Conservation (phyloP, 2,329 filamentous ascomycete species). For the Hymenoscyphus salicellus region DNA sequence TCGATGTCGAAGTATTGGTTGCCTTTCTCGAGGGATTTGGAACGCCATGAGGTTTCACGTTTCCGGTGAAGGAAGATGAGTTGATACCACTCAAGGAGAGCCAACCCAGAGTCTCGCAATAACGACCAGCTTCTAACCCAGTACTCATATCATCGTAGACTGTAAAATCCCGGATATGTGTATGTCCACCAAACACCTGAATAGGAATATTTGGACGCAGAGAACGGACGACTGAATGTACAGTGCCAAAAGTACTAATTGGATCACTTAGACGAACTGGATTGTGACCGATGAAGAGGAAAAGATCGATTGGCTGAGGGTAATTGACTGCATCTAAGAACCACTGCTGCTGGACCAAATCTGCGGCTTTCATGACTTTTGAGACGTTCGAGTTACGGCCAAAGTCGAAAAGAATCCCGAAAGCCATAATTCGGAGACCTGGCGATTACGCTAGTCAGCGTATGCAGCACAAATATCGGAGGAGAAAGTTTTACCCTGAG, state of each 20-base stretch:
- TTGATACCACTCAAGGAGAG: constrained; percentile 69
- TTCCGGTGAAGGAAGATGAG: constrained; percentile 24
- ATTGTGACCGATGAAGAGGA: constrained; percentile 80
- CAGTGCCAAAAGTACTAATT: constrained; percentile 70
- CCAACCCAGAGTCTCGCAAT: constrained; percentile 92
- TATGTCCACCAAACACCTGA: constrained; percentile 83
- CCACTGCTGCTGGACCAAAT: constrained; percentile 79
- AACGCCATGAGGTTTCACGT: constrained; percentile 24
- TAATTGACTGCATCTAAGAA: constrained; percentile 72
- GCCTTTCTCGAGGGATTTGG: constrained; percentile 34
- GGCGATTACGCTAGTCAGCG: not conserved
- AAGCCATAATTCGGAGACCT: constrained; percentile 28
- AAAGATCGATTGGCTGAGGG: constrained; percentile 72
- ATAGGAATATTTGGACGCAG: constrained; percentile 76
- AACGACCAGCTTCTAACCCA: constrained; percentile 80
- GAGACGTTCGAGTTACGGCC: constrained; percentile 86
- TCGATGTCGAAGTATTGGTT: constrained; percentile 21
- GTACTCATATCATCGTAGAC: constrained; percentile 72
- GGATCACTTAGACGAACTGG: constrained; percentile 54
- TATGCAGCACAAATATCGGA: not conserved
- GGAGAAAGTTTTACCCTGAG: constrained; percentile 57
- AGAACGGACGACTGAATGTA: constrained; percentile 73
- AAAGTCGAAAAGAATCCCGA: constrained; percentile 93
- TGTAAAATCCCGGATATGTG: constrained; percentile 78
- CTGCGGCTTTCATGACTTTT: constrained; percentile 70